Base-by-base conservation (phyloP, 1,284 basidiomycete species). In the Heliocybe sulcata region DNA sequence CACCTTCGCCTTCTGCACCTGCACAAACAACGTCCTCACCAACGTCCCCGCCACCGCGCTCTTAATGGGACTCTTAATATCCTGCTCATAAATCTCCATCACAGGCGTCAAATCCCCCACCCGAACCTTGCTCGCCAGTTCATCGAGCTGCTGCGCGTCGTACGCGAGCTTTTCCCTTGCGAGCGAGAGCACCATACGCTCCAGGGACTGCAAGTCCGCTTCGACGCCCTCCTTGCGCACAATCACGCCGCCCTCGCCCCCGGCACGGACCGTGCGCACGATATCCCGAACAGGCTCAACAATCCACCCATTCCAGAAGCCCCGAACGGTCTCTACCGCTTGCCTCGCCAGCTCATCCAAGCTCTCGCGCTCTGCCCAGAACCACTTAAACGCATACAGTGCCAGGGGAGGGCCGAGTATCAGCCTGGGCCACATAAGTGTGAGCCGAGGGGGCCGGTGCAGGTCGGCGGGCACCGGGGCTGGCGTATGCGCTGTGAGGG, bases 1-100 rank as follows among this genome's bases (percentile, higher is more conserved):
- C 23, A 93, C 94, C 78, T 98, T 98, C 56, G 94, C 92, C 70
- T 98, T 99, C 65, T 99, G 96, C 1, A 98, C 81, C 67, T 98
- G 96, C 54, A 99, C 90, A 56, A 99, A 85, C 31, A 95, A 72
- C 0, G 92, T 88, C 38, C 96, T 81, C 25, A 98, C 74, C 12
- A 99, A 78, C 12, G 87, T 89, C 3, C 96, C 96, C 2, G 79
- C 74, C 4, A 98, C 58, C 2, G 87, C 91, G 27, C 91, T 93
- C 62, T 82, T 86, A 55, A 98, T 65, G 0, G 96, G 97, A 22
- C 74, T 80, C 70, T 87, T 89, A 71, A 99, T 92, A 64, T 98
- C 94, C 59, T 88, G 80, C 72, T 99, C 96, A 67, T 97, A 98
- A 10, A 95, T 81, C 63, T 87, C 77, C 61, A 98, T 79, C 9